Base-by-base conservation (phyloP, 2,329 filamentous ascomycete genomes). In the Mycosphaerella sp. region DNA sequence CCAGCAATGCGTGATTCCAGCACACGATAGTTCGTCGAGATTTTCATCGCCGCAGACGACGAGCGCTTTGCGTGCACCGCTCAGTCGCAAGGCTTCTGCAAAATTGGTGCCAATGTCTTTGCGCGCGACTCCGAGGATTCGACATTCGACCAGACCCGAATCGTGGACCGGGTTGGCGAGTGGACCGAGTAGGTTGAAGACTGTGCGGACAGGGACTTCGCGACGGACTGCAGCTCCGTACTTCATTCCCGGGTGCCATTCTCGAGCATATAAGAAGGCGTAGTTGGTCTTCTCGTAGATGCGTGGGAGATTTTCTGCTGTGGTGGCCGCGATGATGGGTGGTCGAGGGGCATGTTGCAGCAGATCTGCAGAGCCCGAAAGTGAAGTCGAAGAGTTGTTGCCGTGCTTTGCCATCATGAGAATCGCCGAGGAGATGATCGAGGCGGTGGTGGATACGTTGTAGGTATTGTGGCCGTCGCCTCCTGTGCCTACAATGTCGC, bases 401-500 rank as follows among this genome's bases (percentile, higher is more conserved):
- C 93, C 93, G 74, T 98, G 93, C 75, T 98, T 98, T 61, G 87
- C 89, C 54, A 95, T 80, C 65, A 95, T 79, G 36, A 98, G 80
- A 29, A 95, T 77, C 4, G 90, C 84, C 5, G 90, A 95, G 45
- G 89, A 89, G 46, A 98, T 77, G 67, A 98, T 96, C 14, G 90
- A 95, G 2, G 93, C 83, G 6, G 93, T 95, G 4, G 93, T 98
- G 64, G 87, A 93, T 69, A 98, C 92, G 72, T 98, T 98, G 82
- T 95, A 98, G 34, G 93, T 98, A 72, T 95, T 89, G 78, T 97
- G 91, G 17, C 87, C 86, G 75, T 98, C 93, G 67, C 93, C 93
- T 62, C 93, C 93, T 6, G 93, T 98, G 63, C 93, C 93, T 55
- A 98, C 93, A 69, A 98, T 97, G 71, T 98, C 93, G 70, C 91